Base-by-base conservation (phyloP, 2,329 filamentous ascomycete genomes). In the Beauveria sp. region DNA sequence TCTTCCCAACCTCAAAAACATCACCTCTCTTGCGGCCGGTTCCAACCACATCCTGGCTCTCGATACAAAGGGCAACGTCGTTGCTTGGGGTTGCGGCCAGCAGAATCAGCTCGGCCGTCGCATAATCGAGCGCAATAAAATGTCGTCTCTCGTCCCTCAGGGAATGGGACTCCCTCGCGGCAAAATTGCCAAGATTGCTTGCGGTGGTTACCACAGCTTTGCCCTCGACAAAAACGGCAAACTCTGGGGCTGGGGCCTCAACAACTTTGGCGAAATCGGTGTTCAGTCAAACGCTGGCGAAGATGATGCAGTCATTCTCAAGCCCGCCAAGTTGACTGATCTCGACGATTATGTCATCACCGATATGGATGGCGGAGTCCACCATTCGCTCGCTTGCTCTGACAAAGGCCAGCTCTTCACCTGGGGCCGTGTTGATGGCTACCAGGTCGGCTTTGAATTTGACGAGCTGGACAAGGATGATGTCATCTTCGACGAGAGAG, bases 221-320 rank as follows among this genome's bases (percentile, higher is more conserved):
- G 90, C 90, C 20, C 79, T 96, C 52, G 85, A 88, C 73, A 81
- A 83, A 62, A 81, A 84, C 16, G 89, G 86, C 45, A 80, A 83
- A 34, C 87, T 93, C 38, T 95, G 86, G 74, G 84, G 86, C 0
- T 96, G 91, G 91, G 91, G 92, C 26, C 78, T 93, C 34, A 96
- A 96, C 80, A 92, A 89, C 75, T 96, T 90, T 73, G 89, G 88
- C 65, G 88, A 96, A 76, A 90, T 89, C 18, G 91, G 77, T 5
- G 84, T 89, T 57, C 78, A 79, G 56, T 78, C 81, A 58, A 81
- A 89, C 62, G 78, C 76, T 42, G 72, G 77, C 22, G 72, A 74
- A 63, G 74, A 79, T 20, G 82, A 83, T 30, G 87, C 86, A 59
- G 90, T 88, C 64, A 82, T 96, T 56, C 81, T 89, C n/a, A 83